These are phyloP conservation scores for Clonostachys chloroleuca DNA, from an alignment of 2,329 filamentous ascomycete genomes.

Conservation along the genomic window DNA sequence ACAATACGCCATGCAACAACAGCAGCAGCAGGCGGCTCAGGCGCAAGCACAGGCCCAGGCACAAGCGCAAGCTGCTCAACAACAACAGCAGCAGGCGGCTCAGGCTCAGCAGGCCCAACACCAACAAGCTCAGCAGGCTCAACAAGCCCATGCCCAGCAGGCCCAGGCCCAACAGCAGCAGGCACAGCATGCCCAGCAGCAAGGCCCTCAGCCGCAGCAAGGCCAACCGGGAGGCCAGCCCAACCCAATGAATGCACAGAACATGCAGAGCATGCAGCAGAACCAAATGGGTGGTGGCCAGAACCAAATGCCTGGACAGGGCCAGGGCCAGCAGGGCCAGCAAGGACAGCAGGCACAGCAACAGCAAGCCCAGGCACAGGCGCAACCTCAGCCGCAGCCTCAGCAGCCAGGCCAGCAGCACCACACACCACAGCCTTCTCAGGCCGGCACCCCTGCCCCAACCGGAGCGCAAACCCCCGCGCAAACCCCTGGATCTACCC, in stretches of 20 bases:
- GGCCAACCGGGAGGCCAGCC: constrained; percentile 25
- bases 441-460: constrained; percentile 33
- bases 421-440: constrained; percentile 37
- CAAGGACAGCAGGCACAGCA: constrained; percentile 20
- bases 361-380: constrained; percentile 24
- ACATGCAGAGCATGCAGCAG: constrained; percentile 36
- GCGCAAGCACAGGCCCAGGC: constrained; percentile 13
- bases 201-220: constrained; percentile 8
- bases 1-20: constrained; percentile 2
- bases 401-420: constrained; percentile 36
- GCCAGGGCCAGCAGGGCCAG: constrained; percentile 17
- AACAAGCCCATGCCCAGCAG: constrained; percentile 23
- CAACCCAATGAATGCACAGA: constrained; percentile 45
- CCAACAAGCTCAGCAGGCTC: constrained; percentile 27
- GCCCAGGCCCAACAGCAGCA: constrained; percentile 16
- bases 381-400: constrained; percentile 23
- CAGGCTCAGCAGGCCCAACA: constrained; percentile 30
- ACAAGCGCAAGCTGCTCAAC: constrained; percentile 26
- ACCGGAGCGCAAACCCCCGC: constrained; percentile 42
- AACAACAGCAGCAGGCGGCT: constrained; percentile 38
- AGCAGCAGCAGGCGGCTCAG: neutral
- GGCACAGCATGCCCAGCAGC: constrained; percentile 25
- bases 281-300: constrained; percentile 27
- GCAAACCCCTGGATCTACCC: constrained; percentile 36
- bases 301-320: constrained; percentile 19